phyloP scores from a whole-genome alignment of 2,329 filamentous ascomycete species.

The Mariannaea elegans region DNA sequence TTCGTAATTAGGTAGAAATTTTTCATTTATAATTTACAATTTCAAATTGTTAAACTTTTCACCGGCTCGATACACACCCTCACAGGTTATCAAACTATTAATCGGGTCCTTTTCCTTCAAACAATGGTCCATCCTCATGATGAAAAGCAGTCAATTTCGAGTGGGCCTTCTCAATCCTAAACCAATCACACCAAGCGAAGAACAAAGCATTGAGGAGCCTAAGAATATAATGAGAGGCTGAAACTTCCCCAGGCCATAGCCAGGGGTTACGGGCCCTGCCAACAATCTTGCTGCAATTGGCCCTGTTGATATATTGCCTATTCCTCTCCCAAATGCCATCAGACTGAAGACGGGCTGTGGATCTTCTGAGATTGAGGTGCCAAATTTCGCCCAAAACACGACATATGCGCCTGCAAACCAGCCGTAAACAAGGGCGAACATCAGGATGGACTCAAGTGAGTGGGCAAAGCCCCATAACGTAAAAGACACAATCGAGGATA shows the following conservation, averaged over 20 bases:
- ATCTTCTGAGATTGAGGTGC: constrained; percentile 39
- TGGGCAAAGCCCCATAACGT: constrained; percentile 64
- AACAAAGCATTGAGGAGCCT: constrained; percentile 27
- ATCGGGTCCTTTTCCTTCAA: too few species aligned
- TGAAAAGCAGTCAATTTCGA: too few species aligned
- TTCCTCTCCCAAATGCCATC: constrained; percentile 43
- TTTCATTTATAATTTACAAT: too few species aligned
- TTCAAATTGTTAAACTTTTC: too few species aligned
- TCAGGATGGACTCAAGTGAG: constrained; percentile 52
- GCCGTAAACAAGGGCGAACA: constrained; percentile 64
- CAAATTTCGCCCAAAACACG: constrained; percentile 41
- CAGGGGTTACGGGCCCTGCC: constrained; percentile 20
- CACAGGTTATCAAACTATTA: too few species aligned
- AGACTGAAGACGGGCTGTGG: constrained; percentile 38
- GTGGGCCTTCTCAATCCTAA: neutral
- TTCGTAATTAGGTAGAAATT: too few species aligned
- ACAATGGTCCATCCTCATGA: too few species aligned
- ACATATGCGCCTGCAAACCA: constrained; percentile 60
- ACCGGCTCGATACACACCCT: too few species aligned
- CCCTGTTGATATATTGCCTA: constrained; percentile 40
- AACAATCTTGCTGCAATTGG: constrained; percentile 37
- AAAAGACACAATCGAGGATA: constrained; percentile 58
- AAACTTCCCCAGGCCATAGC: constrained; percentile 26
- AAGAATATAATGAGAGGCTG: constrained; percentile 29
- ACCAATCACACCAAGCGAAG: constrained; percentile 15